Conservation (phyloP, 2,329 filamentous ascomycete genomes). For the Fusarium robinianum region DNA sequence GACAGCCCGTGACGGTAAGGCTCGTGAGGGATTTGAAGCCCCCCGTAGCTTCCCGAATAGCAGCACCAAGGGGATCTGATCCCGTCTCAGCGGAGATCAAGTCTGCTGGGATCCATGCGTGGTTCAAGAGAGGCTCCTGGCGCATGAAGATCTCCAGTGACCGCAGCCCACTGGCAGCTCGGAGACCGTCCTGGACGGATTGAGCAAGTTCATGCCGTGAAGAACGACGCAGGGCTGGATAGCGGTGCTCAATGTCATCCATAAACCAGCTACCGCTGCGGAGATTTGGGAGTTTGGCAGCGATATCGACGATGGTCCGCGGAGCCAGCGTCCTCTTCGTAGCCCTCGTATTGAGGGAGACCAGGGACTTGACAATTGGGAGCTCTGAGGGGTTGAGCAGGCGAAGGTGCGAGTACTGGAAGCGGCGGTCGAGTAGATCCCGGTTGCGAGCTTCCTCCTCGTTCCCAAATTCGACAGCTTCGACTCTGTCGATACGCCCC, state of each 20-base stretch:
- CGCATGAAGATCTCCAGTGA: constrained; percentile 20
- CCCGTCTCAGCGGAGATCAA: constrained; percentile 7
- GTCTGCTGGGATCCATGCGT: constrained; percentile 20
- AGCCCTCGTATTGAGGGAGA: constrained; percentile 13
- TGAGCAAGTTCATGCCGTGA: constrained; percentile 16
- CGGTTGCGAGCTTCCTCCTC: constrained; percentile 7
- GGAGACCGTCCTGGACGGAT: constrained; percentile 13
- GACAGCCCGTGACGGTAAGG: constrained; percentile 17
- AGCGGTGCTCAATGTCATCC: constrained; percentile 19
- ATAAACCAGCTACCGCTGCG: constrained; percentile 16
- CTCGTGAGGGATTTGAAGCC: constrained; percentile 10
- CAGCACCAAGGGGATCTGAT: constrained; percentile 13
- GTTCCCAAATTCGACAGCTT: constrained; percentile 15
- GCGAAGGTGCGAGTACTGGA: constrained; percentile 22
- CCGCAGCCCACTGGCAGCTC: constrained; percentile 11
- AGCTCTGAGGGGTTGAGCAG: constrained; percentile 12
- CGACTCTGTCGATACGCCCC: constrained; percentile 16
- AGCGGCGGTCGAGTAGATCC: constrained; percentile 20
- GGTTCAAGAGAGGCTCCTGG: constrained; percentile 25
- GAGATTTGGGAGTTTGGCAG: constrained; percentile 21
- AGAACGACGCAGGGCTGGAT: constrained; percentile 17
- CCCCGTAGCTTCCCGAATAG: constrained; percentile 17
- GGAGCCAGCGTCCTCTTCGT: constrained; percentile 17
- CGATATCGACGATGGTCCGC: constrained; percentile 15
- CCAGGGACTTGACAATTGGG: constrained; percentile 14